Evolutionary conservation across 768 basidiomycete genomes (phyloP).

Genomic region (Coprinopsis cinerea): DNA sequence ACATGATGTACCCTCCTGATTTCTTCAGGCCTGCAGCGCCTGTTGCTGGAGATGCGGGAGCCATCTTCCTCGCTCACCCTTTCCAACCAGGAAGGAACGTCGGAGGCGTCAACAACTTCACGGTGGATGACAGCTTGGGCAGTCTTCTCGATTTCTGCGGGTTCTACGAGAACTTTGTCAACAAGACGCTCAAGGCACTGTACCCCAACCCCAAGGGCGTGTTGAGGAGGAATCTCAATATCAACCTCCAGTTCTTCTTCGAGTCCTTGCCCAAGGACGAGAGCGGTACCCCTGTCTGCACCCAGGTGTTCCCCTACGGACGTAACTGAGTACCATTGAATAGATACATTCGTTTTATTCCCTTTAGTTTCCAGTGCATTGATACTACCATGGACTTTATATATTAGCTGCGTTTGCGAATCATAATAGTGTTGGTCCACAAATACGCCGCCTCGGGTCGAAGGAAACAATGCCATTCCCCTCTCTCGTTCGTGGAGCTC

Average conservation of each 20-base stretch:
- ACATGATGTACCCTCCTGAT: conserved; percentile 11
- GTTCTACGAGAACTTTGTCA: conserved; percentile 16
- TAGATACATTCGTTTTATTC: no score
- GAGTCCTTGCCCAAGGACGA: neutral
- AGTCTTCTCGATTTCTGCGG: conserved; percentile 9
- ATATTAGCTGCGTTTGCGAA: no score
- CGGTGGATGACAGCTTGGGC: conserved; percentile 10
- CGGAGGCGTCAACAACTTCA: conserved; percentile 12
- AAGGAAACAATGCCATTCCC: no score
- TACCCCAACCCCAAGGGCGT: conserved; percentile 16
- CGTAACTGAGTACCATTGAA: no score
- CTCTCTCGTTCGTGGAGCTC: no score
- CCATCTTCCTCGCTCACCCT: conserved; percentile 8
- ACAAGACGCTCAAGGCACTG: conserved; percentile 12
- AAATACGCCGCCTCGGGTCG: no score
- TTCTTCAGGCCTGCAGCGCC: conserved; percentile 13
- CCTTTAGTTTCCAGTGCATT: no score
- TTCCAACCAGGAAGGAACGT: conserved; percentile 14
- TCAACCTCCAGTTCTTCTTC: conserved; percentile 11
- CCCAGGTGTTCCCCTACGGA: conserved; percentile 13
- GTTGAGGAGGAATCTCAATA: conserved; percentile 12
- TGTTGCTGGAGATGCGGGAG: neutral
- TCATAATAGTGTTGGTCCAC: no score
- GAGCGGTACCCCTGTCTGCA: conserved; percentile 3
- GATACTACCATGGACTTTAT: no score